Percentiles rank a stretch among this genome's conserved stretches.
phyloP scores from a whole-genome alignment of 176 grass and related monocot species.

The Juncus inflexus region DNA sequence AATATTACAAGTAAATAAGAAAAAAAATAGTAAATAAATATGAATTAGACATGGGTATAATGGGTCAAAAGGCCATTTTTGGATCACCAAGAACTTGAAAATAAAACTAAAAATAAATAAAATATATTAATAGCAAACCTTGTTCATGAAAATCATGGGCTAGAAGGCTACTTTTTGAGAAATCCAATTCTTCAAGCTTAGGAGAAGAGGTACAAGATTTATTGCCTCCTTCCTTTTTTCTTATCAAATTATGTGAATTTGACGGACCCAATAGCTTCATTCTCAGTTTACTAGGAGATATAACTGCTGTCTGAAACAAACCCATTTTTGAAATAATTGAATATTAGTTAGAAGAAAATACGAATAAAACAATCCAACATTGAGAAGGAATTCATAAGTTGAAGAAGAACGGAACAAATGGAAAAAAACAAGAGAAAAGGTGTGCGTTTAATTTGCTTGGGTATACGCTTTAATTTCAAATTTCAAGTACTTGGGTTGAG shows the following conservation, averaged over 20 bases:
- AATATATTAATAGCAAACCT: neutral
- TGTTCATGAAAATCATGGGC: conserved; percentile 53
- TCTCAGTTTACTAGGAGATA: conserved; percentile 78
- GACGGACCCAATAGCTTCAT: conserved; percentile 70
- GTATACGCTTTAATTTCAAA: too few relatives aligned
- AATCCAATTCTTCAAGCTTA: conserved; percentile 46
- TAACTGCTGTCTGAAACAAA: conserved; percentile 44
- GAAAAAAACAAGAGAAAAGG: too few relatives aligned
- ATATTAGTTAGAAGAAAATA: too few relatives aligned
- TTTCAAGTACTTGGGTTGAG: too few relatives aligned
- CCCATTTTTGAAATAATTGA: neutral
- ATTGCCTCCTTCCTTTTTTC: conserved; percentile 28
- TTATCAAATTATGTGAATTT: conserved; percentile 22
- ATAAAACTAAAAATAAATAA: neutral
- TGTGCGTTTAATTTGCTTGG: too few relatives aligned
- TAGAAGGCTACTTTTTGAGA: conserved; percentile 55
- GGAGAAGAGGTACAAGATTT: conserved; percentile 57
- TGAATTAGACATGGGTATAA: too few relatives aligned
- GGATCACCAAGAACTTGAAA: too few relatives aligned
- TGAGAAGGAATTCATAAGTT: neutral
- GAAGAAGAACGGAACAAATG: neutral
- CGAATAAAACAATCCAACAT: neutral
- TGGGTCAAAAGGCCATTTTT: too few relatives aligned
- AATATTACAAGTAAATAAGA: too few relatives aligned
- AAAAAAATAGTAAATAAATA: too few relatives aligned